Percentiles rank a stretch among this genome's conserved stretches.
Evolutionary conservation across 2,329 filamentous ascomycete species (phyloP).

Genomic region (Lasiodiplodia hormozganensis): DNA sequence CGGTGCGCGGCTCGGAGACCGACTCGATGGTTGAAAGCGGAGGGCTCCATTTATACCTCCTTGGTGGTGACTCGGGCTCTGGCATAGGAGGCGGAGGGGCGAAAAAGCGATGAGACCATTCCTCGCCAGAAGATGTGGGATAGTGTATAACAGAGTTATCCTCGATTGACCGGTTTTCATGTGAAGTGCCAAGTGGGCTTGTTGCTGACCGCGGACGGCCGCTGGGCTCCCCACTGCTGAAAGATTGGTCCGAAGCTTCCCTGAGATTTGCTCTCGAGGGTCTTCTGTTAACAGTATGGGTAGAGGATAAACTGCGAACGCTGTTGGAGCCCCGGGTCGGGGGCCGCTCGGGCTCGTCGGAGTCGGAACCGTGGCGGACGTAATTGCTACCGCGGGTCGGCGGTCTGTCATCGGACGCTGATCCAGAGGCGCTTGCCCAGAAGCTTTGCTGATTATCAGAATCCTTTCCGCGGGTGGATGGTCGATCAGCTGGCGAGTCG

Average conservation of each 20-base stretch:
- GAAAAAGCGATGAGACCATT: conserved; percentile 43
- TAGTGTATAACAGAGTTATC: conserved; percentile 44
- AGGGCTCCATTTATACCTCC: conserved; percentile 48
- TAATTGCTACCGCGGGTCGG: conserved; percentile 18
- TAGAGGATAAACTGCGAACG: conserved; percentile 38
- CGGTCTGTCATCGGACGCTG: conserved; percentile 38
- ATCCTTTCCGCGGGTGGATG: conserved; percentile 20
- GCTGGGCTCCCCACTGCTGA: conserved; percentile 34
- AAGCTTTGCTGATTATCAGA: conserved; percentile 18
- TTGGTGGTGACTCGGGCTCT: conserved; percentile 37
- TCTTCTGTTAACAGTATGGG: conserved; percentile 7
- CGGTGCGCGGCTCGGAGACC: conserved; percentile 26
- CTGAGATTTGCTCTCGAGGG: conserved; percentile 19
- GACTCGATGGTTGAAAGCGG: conserved; percentile 44
- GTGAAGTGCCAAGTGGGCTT: conserved; percentile 27
- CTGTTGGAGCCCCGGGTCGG: conserved; percentile 37
- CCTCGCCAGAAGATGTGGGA: conserved; percentile 46
- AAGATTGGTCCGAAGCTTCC: conserved; percentile 39
- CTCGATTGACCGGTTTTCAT: conserved; percentile 38
- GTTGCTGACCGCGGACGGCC: conserved; percentile 36
- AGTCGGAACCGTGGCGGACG: conserved; percentile 2
- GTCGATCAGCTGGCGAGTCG: conserved; percentile 11
- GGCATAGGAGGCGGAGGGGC: conserved; percentile 48
- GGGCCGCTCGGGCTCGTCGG: conserved; percentile 15
- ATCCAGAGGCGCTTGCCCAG: conserved; percentile 32